Evolutionary conservation across 345 rosid species (phyloP).

Genomic region (Geranium rotundifolium): DNA sequence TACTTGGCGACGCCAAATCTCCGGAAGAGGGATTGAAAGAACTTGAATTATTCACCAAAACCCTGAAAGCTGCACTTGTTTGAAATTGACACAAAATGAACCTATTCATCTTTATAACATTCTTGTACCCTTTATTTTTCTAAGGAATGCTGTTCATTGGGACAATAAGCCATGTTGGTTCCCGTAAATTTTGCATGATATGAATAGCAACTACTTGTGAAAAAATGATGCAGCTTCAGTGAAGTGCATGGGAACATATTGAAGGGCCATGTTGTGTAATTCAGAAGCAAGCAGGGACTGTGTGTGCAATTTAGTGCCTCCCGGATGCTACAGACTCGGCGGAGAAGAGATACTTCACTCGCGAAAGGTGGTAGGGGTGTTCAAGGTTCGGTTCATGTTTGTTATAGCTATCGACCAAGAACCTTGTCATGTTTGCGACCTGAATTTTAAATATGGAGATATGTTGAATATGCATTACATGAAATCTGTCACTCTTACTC

Average conservation of each 20-base stretch:
- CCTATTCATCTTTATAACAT: no score
- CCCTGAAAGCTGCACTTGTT: conserved; percentile 51
- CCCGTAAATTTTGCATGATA: no score
- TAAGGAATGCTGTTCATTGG: no score
- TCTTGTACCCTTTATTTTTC: no score
- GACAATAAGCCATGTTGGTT: no score
- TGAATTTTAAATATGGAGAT: conserved; percentile 15
- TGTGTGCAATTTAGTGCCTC: conserved; percentile 33
- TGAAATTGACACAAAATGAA: conserved; percentile 9
- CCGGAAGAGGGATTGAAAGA: conserved; percentile 60
- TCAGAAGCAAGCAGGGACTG: no score
- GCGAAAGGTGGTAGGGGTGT: conserved; percentile 89
- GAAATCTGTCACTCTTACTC: no score
- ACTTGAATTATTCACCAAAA: conserved; percentile 48
- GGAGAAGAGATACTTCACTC: conserved; percentile 83
- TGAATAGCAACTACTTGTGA: no score
- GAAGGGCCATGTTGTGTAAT: no score
- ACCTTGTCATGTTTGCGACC: conserved; percentile 94
- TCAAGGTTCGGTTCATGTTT: conserved; percentile 83
- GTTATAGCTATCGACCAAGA: conserved; percentile 79
- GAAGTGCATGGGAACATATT: no score
- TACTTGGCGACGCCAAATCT: conserved; percentile 58
- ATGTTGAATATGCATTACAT: no score
- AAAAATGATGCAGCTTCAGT: no score
- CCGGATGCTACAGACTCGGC: conserved; percentile 74